Conservation (phyloP, 345 rosid genomes). For the Mangifera indica region DNA sequence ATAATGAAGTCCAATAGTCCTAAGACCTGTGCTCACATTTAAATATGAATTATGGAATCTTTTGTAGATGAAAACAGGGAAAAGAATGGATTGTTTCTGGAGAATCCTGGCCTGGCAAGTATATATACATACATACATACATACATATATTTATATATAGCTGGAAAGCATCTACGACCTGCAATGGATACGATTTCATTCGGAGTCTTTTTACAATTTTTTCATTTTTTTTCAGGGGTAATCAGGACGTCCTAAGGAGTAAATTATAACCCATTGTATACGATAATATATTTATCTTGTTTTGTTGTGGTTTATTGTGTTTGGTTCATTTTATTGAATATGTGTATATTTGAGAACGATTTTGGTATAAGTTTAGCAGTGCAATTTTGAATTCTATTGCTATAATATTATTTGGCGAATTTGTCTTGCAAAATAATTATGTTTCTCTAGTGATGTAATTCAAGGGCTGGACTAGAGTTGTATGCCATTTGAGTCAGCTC, state of each 20-base stretch:
- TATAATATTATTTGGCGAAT: no score
- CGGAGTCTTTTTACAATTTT: constrained; percentile 7
- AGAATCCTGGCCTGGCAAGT: constrained; percentile 4
- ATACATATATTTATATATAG: neutral
- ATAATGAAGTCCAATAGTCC: no score
- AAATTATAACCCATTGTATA: neutral
- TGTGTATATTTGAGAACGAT: no score
- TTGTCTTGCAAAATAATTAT: no score
- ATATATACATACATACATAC: no score
- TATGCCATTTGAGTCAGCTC: no score
- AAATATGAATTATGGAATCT: neutral
- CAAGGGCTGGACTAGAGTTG: no score
- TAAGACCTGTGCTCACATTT: neutral
- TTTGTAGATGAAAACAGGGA: neutral
- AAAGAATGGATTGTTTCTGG: neutral
- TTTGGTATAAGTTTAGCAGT: no score
- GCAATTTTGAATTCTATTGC: no score
- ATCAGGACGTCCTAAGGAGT: constrained; percentile 5
- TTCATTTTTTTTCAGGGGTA: neutral
- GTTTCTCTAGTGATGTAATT: no score
- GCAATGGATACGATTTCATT: neutral
- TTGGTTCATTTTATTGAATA: no score
- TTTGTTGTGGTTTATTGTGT: neutral
- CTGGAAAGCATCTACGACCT: neutral
- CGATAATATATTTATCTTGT: neutral